Base-by-base conservation (phyloP, 441 rosid genomes). In the Hura crepitans region DNA sequence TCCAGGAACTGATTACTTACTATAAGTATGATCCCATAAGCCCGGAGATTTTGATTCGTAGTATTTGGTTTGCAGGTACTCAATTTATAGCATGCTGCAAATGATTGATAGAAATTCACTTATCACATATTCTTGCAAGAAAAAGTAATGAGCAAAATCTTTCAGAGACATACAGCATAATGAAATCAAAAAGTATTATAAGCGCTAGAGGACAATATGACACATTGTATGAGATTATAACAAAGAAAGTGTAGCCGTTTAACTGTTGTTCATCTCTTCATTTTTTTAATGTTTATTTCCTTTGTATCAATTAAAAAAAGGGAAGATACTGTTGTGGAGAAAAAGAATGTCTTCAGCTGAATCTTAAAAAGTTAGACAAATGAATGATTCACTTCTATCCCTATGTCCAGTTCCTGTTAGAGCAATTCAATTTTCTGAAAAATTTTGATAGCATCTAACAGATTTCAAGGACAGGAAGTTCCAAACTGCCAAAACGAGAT, bases 1-100 rank as follows among this genome's bases (percentile, higher is more conserved):
- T 62, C 50, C 25, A 72, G 45, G 30, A 12, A 31, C 33, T 12
- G 65, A 53, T 28, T 27, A 81, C 99, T 90, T 86, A 92, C 99
- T 46, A 95, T 83, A 62, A 95, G 87, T 86, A 95, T 84, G 79
- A 86, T 68, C 23, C 99, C 99, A 73, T 89, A 89, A 30, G 89
- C 95, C 76, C 87, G 96, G 75, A 95, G 84, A 80, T 92, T 88
- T 80, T 95, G 98, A 77, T 83, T 82, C 28, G 83, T 81, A 28
- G 95, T 79, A 35, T 82, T 83, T 66, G 91, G 81, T 73, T 85
- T 74, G 69, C 98, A 92, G 28, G 86, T 82, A 62, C 91, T 79
- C 74, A 92, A 80, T 87, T 84, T 89, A 80, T 84, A 88, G 78
- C 99, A 95, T 23, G 82, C 99, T 92, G 93, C 81, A 82, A 77